Evolutionary conservation across 129 eudicot genomes (phyloP), one percentile per base, ranked within the genome.

Genomic region (Chrysanthemum lavandulifolium): DNA sequence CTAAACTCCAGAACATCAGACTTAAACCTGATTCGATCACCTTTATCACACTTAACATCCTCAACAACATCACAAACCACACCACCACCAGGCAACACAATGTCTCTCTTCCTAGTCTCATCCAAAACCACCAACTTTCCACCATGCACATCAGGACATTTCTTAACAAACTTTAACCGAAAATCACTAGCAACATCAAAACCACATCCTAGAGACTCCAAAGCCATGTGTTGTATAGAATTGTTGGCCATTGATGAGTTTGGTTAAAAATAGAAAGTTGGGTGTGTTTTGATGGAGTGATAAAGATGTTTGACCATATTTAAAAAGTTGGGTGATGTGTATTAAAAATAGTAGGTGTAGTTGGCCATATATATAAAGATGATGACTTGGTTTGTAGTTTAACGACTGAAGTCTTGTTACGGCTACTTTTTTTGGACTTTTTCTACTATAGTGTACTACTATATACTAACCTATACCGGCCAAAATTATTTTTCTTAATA

Each of bases 11-110:
- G 85, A 57, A 94, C 92, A 81, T 94, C 98, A 3, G 97, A 90
- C 80, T 94, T 94, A 43, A 87, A 94, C 59, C 98, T 83, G 73
- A 87, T 76, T 1, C 84, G 88, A 27, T 94, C 98, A 10, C 98
- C 98, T 82, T 90, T 94, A 83, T 94, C 98, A 33, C 94, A 87
- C 3, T 85, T 90, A 78, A 94, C 87, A 67, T 80, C 82, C n/a
- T 86, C 91, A 0, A 93, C 82, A 14, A 94, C 97, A 2, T 75
- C 87, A 0, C 77, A 78, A 19, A 94, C 61, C 31, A 61, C 19
- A 13, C 14, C 33, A 29, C 67, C 16, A 61, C 81, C 67, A 0
- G 98, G 98, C 66, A 94, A 15, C 10, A 94, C 86, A 25, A 94
- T 76, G 76, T 94, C 93, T 47, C 96, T 71, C 67, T 59, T 66